A percentile compares a stretch with the other conserved stretches of the same genome.
phyloP scores from a whole-genome alignment of 176 grass and related monocot species.

The Coix lacrymajobi region DNA sequence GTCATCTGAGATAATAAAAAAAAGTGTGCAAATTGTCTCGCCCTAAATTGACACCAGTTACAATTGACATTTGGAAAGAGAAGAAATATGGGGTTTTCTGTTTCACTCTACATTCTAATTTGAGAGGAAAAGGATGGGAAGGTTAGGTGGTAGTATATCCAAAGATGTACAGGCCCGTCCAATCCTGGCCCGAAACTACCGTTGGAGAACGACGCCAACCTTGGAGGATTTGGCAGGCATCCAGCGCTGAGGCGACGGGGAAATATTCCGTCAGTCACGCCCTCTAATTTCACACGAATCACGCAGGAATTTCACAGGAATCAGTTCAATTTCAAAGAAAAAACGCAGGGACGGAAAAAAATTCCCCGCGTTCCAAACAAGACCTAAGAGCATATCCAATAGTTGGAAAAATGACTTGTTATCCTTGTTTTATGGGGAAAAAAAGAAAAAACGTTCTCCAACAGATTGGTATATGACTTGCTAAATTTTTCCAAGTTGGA shows the following conservation, averaged over 20 bases:
- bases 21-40: neutral
- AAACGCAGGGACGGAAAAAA: too few relatives aligned
- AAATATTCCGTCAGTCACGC: too few relatives aligned
- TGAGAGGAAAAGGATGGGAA: neutral
- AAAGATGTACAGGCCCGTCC: neutral
- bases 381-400: too few relatives aligned
- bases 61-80: neutral
- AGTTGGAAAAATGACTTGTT: too few relatives aligned
- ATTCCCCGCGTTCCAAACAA: too few relatives aligned
- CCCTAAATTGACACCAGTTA: neutral
- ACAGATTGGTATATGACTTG: too few relatives aligned
- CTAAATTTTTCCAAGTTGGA: too few relatives aligned
- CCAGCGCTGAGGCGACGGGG: neutral
- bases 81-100: neutral
- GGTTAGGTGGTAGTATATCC: neutral
- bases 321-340: too few relatives aligned
- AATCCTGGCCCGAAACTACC: constrained; percentile 24
- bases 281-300: too few relatives aligned
- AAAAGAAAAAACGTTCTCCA: too few relatives aligned
- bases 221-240: constrained; percentile 20
- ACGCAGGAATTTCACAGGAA: too few relatives aligned
- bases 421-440: too few relatives aligned
- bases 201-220: constrained; percentile 9
- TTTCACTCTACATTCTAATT: neutral
- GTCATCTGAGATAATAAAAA: neutral